Percentiles rank a stretch among this genome's conserved stretches.
Conservation (phyloP, 352 stramenopile genomes). For the Blastocystis sp. region DNA sequence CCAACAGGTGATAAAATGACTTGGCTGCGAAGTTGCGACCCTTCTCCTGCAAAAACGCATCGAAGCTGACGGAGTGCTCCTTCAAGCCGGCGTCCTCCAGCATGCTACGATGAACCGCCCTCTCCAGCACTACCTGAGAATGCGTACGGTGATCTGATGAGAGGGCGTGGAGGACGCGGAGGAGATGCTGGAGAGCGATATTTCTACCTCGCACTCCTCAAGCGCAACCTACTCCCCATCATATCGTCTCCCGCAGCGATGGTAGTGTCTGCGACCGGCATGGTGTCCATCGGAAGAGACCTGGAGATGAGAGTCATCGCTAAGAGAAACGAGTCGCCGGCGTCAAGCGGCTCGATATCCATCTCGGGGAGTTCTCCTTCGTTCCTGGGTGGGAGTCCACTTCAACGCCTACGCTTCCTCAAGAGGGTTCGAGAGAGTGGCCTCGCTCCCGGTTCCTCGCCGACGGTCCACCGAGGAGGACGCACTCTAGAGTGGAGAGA, state of each 20-base stretch:
- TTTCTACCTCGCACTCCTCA: background rate
- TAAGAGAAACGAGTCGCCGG: background rate
- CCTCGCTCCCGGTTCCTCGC: background rate
- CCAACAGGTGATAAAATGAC: constrained; percentile 37
- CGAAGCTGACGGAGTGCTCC: constrained; percentile 33
- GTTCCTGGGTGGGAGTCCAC: background rate
- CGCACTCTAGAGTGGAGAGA: background rate
- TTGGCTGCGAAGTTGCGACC: background rate
- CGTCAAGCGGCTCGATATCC: background rate
- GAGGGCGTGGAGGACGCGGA: constrained; percentile 30
- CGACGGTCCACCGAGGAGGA: background rate
- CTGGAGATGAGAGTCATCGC: background rate
- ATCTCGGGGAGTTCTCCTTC: background rate
- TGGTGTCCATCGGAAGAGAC: background rate
- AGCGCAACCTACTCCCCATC: background rate
- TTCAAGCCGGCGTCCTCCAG: constrained; percentile 38
- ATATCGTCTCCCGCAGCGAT: background rate
- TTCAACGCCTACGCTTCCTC: background rate
- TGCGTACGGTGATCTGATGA: constrained; percentile 11
- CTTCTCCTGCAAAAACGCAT: background rate
- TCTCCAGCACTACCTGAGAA: background rate
- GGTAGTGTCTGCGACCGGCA: constrained; percentile 1
- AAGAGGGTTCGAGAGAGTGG: no score
- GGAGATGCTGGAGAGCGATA: background rate
- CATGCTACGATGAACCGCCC: background rate